Percentiles rank a stretch among this genome's conserved stretches.
Conservation (phyloP, 495 filamentous ascomycete genomes). For the Bathelium albidoporum region DNA sequence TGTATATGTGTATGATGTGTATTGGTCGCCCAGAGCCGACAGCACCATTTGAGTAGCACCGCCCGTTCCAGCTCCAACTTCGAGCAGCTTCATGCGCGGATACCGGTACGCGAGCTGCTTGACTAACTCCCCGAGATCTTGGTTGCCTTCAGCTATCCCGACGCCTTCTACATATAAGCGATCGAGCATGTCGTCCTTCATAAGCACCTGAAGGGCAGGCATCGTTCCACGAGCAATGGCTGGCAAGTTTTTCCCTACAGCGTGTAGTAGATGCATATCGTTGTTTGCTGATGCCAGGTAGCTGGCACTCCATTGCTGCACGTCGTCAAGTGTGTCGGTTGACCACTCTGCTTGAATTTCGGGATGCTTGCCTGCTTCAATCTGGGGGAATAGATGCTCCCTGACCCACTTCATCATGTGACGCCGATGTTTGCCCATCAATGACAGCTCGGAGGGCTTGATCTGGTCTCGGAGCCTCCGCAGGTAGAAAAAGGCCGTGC, state of each 20-base stretch:
- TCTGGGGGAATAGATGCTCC: background rate
- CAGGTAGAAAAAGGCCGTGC: background rate
- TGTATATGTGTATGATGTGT: conserved; percentile 13
- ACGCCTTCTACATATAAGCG: conserved; percentile 7
- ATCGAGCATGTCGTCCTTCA: conserved; percentile 10
- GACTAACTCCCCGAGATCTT: background rate
- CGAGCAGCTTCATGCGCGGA: conserved; percentile 13
- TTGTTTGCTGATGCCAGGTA: background rate
- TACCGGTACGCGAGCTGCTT: conserved; percentile 9
- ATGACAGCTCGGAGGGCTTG: background rate
- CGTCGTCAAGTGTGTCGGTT: background rate
- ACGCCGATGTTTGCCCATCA: background rate
- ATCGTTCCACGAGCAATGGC: conserved; percentile 2
- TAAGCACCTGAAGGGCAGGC: conserved; percentile 8
- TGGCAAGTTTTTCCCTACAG: background rate
- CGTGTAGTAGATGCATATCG: background rate
- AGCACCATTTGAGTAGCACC: conserved; percentile 7
- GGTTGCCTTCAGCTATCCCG: background rate
- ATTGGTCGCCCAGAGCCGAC: background rate
- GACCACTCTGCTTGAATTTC: background rate
- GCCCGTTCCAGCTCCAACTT: background rate
- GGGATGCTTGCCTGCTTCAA: background rate
- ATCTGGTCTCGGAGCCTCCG: background rate
- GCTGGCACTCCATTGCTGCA: background rate
- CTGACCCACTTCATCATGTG: background rate